Conservation (phyloP, 345 rosid genomes). For the Camelina hispida region DNA sequence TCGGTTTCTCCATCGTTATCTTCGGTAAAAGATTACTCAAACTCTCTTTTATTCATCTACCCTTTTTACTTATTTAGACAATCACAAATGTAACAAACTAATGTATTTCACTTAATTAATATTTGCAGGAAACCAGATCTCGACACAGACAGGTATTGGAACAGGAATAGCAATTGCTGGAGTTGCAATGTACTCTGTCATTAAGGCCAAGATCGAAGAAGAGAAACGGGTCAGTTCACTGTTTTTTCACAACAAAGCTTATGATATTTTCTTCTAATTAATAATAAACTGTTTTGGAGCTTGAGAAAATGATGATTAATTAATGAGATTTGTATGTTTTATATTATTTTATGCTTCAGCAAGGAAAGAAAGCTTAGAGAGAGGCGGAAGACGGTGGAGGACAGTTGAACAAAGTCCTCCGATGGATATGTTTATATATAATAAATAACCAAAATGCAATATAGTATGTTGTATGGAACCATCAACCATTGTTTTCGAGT, state of each 20-base stretch:
- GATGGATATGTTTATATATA: conserved; percentile 30
- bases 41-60: neutral
- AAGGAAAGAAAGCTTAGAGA: conserved; percentile 42
- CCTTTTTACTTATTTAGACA: neutral
- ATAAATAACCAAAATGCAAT: conserved; percentile 45
- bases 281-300: neutral
- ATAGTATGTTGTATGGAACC: conserved; percentile 42
- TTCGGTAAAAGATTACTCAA: conserved; percentile 60
- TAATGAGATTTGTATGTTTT: neutral
- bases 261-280: neutral
- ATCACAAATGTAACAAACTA: neutral
- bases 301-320: conserved; percentile 25
- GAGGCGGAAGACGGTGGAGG: conserved; percentile 19
- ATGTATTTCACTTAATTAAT: neutral
- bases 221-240: conserved; percentile 72
- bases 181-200: conserved; percentile 80
- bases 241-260: neutral
- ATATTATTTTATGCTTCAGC: neutral
- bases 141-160: conserved; percentile 92
- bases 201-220: conserved; percentile 94
- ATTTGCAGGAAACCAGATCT: conserved; percentile 82
- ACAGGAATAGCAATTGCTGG: conserved; percentile 87
- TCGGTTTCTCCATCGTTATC: conserved; percentile 83
- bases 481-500: conserved; percentile 41
- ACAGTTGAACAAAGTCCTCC: conserved; percentile 32